Evolutionary conservation across 75 land plant genomes (phyloP).

Genomic region (Selaginella tamariscina): DNA sequence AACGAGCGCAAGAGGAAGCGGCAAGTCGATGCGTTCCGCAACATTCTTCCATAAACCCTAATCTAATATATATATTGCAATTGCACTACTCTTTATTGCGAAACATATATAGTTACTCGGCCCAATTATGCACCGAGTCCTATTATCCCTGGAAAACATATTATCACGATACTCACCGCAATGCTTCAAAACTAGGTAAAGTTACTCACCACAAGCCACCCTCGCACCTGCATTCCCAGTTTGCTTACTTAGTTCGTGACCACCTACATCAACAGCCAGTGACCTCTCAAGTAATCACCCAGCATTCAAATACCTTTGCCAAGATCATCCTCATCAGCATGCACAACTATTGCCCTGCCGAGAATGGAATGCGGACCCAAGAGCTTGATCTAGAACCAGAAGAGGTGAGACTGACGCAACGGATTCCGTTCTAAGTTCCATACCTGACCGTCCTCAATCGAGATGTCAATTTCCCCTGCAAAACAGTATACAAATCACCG

Average conservation of each 20-base stretch:
- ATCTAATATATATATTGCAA: too few species aligned
- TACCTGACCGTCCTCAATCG: neutral
- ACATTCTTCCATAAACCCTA: too few species aligned
- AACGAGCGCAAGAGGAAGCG: too few species aligned
- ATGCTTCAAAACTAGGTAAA: neutral
- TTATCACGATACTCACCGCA: neutral
- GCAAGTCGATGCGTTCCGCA: too few species aligned
- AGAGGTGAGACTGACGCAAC: neutral
- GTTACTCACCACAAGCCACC: constrained; percentile 7
- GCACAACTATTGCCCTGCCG: constrained; percentile 16
- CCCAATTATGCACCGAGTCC: neutral
- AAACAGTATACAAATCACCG: too few species aligned
- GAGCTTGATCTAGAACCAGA: neutral
- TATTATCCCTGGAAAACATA: neutral
- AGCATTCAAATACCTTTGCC: constrained; percentile 46
- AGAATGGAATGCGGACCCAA: constrained; percentile 63
- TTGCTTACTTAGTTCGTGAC: constrained; percentile 7
- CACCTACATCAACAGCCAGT: constrained; percentile 10
- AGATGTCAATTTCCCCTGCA: neutral
- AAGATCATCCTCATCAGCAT: constrained; percentile 91
- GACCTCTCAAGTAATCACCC: neutral
- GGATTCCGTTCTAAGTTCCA: neutral
- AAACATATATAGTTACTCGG: too few species aligned
- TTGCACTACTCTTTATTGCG: too few species aligned
- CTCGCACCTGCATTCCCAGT: constrained; percentile 13